Conservation (phyloP, 805 yeast genomes). For the Starmerella apis region DNA sequence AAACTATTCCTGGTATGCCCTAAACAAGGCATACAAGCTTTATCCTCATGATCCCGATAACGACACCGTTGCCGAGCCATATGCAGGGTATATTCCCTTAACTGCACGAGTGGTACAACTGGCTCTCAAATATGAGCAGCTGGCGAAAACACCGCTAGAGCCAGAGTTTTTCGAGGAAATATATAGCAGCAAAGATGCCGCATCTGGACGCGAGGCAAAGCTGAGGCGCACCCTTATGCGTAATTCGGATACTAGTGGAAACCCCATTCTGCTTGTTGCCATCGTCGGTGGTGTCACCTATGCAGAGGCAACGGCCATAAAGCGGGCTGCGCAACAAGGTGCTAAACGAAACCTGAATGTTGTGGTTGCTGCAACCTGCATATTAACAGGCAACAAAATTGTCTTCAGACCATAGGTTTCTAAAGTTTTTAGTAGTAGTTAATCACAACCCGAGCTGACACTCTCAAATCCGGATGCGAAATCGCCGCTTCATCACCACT, state of each 20-base stretch:
- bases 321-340: conserved; percentile 39
- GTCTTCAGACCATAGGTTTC: not conserved
- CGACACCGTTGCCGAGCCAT: conserved; percentile 29
- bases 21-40: conserved; percentile 17
- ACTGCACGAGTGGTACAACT: conserved; percentile 54
- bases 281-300: conserved; percentile 81
- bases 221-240: conserved; percentile 29
- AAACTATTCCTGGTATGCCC: conserved; percentile 17
- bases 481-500: conserved; percentile 43
- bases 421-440: too few species aligned
- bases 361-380: conserved; percentile 41
- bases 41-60: conserved; percentile 27
- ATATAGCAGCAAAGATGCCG: conserved; percentile 9
- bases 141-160: conserved; percentile 16
- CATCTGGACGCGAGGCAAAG: conserved; percentile 28
- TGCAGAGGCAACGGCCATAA: conserved; percentile 67
- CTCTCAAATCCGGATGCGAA: conserved; percentile 46
- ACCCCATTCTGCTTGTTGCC: conserved; percentile 37
- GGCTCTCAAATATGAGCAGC: conserved; percentile 12
- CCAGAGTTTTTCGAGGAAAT: conserved; percentile 13
- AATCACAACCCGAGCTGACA: conserved; percentile 25
- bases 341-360: conserved; percentile 33
- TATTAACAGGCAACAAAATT: conserved; percentile 38
- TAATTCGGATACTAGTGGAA: conserved; percentile 25
- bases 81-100: conserved; percentile 77